Conservation (phyloP, 202 grass and related monocot species). For the Schoenoplectus tabernaemontani region DNA sequence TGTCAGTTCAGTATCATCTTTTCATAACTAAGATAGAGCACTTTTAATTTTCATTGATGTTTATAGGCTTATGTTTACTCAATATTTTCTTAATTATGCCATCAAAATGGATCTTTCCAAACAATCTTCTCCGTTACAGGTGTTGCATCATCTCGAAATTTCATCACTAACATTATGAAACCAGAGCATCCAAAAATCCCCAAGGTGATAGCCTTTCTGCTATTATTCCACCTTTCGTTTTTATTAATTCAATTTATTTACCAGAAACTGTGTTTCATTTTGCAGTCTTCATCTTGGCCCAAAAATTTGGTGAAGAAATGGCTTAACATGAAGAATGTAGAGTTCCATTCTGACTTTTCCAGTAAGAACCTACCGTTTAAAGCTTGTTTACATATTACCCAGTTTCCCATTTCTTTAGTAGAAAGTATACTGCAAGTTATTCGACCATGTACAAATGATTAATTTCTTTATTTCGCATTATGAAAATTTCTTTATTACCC, state of each 20-base stretch:
- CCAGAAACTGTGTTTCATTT: background rate
- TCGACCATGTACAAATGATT: background rate
- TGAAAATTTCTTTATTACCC: background rate
- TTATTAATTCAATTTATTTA: background rate
- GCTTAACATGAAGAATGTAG: conserved; percentile 44
- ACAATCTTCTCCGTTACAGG: conserved; percentile 10
- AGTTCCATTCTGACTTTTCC: conserved; percentile 50
- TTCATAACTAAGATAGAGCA: no score
- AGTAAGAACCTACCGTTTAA: conserved; percentile 13
- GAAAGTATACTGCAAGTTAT: background rate
- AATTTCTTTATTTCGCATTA: background rate
- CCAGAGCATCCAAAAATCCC: conserved; percentile 41
- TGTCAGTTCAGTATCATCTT: background rate
- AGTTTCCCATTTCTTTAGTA: background rate
- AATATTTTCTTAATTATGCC: no score
- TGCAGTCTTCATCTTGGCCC: conserved; percentile 72
- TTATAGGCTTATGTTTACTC: conserved; percentile 6
- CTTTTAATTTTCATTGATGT: background rate
- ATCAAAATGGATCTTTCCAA: background rate
- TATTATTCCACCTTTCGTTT: background rate
- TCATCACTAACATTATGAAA: conserved; percentile 31
- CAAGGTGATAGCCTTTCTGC: conserved; percentile 41
- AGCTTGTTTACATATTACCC: background rate
- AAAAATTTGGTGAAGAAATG: conserved; percentile 63
- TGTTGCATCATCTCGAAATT: background rate